Percentiles rank a stretch among this genome's conserved stretches.
phyloP scores from a whole-genome alignment of 1,139 yeast species.

The Taphrina wiesneri region DNA sequence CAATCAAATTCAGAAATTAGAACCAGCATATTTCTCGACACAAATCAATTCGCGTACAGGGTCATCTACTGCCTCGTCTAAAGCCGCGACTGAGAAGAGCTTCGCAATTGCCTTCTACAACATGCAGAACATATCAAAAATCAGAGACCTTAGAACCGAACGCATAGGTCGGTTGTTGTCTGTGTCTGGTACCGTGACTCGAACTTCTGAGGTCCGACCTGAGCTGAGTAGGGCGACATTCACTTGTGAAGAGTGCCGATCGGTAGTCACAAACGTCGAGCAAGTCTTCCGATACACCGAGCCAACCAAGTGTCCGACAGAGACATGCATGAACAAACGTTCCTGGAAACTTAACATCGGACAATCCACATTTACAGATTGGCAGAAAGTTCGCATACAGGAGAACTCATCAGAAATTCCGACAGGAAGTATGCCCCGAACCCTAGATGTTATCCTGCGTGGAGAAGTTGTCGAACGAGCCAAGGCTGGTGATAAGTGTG shows the following conservation, averaged over 20 bases:
- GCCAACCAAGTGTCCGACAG: conserved; percentile 87
- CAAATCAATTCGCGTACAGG: conserved; percentile 37
- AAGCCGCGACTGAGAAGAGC: conserved; percentile 60
- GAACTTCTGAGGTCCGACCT: conserved; percentile 97
- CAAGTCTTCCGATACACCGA: conserved; percentile 93
- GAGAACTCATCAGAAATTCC: conserved; percentile 96
- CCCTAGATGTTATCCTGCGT: conserved; percentile 85
- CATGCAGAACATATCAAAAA: conserved; percentile 76
- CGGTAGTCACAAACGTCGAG: conserved; percentile 84
- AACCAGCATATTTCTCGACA: conserved; percentile 53
- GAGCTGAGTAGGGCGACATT: conserved; percentile 85
- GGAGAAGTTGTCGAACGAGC: conserved; percentile 97
- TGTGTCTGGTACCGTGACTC: conserved; percentile 91
- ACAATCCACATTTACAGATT: conserved; percentile 86
- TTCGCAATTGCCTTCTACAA: conserved; percentile 90
- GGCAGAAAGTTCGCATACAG: conserved; percentile 96
- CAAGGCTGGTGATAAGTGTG: conserved; percentile 96
- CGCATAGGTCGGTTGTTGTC: conserved; percentile 82
- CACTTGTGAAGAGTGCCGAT: conserved; percentile 85
- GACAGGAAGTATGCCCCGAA: conserved; percentile 98
- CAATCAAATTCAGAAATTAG: conserved; percentile 69
- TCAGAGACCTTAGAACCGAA: conserved; percentile 87
- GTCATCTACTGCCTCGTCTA: conserved; percentile 41
- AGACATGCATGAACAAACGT: conserved; percentile 82
- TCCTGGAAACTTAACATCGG: conserved; percentile 81